Base-by-base conservation (phyloP, 257 asterid species). In the Gentiana straminea region DNA sequence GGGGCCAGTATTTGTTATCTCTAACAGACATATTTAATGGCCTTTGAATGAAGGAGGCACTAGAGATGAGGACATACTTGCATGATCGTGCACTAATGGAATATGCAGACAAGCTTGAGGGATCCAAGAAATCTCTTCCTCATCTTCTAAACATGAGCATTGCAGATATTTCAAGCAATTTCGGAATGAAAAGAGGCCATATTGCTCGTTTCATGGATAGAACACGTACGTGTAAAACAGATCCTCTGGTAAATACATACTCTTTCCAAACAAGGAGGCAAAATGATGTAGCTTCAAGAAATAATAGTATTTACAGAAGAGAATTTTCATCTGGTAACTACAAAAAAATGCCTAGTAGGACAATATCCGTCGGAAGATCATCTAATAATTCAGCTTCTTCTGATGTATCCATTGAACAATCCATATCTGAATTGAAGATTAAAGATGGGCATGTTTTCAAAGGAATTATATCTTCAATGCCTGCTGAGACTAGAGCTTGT, bases 121-220 rank as follows among this genome's bases (percentile, higher is more conserved):
- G 68, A 41, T 59, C 85, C 0, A 68, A 79, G 46, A 88, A 82
- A 67, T 70, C 81, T 51, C 75, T 84, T 58, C 64, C 79, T 0
- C 77, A 81, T 75, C 79, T 88, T 79, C 94, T 79, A 7, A 65
- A 61, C 72, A 55, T 74, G 41, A 74, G 73, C 9, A 62, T n/a
- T 12, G 59, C 65, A 47, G 84, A 84, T 37, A 81, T 84, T 67
- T 66, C 82, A 2, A 58, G 81, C 43, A 69, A 61, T 60, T 79
- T 77, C 39, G 80, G 74, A 54, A 75, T 88, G 94, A 88, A 81
- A 75, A 67, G 94, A 69, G 93, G 96, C 2, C 94, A 82, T 50
- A 39, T 75, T 13, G 86, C 88, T 62, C 90, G 94, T 68, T 84
- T 84, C 71, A 72, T 63, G 68, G 80, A 82, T 70, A 80, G 73